These are phyloP conservation scores for Mimosa pudica DNA, from an alignment of 306 rosid species.

Conservation along the genomic window DNA sequence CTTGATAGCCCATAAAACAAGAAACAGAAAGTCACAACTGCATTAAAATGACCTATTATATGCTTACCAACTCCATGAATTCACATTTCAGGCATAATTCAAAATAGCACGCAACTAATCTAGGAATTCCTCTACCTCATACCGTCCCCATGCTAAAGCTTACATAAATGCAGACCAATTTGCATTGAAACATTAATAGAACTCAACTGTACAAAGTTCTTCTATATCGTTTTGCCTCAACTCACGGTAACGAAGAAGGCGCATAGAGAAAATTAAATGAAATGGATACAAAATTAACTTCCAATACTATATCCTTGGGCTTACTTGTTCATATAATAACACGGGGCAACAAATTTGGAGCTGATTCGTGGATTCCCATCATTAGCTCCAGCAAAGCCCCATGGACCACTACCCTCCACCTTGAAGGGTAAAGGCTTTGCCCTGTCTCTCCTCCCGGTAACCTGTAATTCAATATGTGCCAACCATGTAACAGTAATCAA, in stretches of 20 bases:
- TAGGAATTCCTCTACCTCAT: conserved; percentile 18
- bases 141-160: not conserved
- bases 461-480: conserved; percentile 54
- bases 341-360: conserved; percentile 88
- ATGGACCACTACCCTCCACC: conserved; percentile 66
- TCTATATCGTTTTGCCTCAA: not conserved
- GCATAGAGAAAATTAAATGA: not conserved
- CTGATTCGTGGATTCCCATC: conserved; percentile 90
- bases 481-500: conserved; percentile 21
- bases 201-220: conserved; percentile 1
- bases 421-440: conserved; percentile 93
- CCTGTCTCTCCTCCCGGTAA: conserved; percentile 96
- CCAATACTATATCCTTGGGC: conserved; percentile 30
- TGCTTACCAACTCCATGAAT: conserved; percentile 16
- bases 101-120: not conserved
- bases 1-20: conserved; percentile 14
- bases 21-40: not conserved
- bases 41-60: not conserved
- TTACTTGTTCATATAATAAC: conserved; percentile 85
- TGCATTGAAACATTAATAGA: not conserved
- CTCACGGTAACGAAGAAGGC: not conserved
- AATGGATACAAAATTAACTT: conserved; percentile 19
- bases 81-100: conserved; percentile 16
- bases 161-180: not conserved
- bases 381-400: conserved; percentile 96